A percentile compares a stretch with the other conserved stretches of the same genome.
phyloP scores from a whole-genome alignment of 176 grass and related monocot species.

The Saccharum officinarum region DNA sequence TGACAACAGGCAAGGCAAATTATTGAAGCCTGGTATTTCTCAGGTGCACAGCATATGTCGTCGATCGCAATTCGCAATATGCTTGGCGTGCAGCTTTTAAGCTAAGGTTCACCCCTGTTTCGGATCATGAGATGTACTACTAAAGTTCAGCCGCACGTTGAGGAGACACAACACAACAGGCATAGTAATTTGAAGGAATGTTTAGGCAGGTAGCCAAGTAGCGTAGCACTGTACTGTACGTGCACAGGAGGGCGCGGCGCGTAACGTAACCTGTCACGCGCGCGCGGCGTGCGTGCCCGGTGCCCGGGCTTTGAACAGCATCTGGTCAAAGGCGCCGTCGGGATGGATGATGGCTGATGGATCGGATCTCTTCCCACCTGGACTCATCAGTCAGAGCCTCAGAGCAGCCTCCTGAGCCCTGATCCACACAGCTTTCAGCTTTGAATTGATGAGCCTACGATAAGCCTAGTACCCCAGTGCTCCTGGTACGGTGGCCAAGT shows the following conservation, averaged over 20 bases:
- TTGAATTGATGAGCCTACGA: too few relatives aligned
- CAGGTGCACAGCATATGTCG: not conserved
- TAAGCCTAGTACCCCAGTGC: not conserved
- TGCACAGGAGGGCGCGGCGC: not conserved
- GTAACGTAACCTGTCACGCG: not conserved
- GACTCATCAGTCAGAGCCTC: too few relatives aligned
- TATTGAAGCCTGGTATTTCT: not conserved
- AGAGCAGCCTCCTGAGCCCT: not conserved
- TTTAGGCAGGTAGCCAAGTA: not conserved
- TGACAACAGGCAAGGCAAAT: not conserved
- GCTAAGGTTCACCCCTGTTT: not conserved
- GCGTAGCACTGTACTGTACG: not conserved
- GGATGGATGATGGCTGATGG: not conserved
- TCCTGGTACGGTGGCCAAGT: constrained; percentile 34
- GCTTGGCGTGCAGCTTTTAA: not conserved
- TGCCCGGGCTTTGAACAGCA: constrained; percentile 37
- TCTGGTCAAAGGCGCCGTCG: constrained; percentile 48
- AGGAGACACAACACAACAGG: not conserved
- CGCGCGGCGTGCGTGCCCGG: not conserved
- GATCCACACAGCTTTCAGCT: not conserved
- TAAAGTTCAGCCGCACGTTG: not conserved
- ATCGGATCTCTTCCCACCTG: too few relatives aligned
- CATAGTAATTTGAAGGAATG: not conserved
- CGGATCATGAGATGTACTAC: too few relatives aligned
- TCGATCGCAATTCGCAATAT: not conserved